Percentiles rank a stretch among this genome's conserved stretches.
Evolutionary conservation across 164 flowering plant genomes (phyloP).

Genomic region (Vitis cinerea): DNA sequence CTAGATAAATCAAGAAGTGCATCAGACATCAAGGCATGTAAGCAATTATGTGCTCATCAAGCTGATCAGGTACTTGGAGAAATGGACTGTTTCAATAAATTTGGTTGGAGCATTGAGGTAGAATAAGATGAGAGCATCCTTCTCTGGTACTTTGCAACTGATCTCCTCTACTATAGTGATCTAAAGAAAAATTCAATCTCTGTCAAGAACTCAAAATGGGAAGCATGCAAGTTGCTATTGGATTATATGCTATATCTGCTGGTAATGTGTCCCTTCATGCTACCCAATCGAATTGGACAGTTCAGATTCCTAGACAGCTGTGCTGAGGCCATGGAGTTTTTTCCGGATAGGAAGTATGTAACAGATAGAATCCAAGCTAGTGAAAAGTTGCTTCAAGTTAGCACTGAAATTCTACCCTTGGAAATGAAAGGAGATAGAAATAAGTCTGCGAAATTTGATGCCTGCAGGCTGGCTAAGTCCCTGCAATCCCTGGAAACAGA

Average conservation of each 20-base stretch:
- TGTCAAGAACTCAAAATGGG: neutral
- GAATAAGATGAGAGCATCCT: constrained; percentile 21
- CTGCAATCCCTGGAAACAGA: neutral
- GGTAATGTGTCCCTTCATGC: neutral
- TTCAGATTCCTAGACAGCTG: constrained; percentile 25
- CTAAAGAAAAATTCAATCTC: too few species aligned
- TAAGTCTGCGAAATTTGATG: too few species aligned
- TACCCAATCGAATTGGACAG: constrained; percentile 26
- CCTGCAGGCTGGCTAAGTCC: too few species aligned
- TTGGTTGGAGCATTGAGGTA: neutral
- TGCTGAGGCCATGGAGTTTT: constrained; percentile 22
- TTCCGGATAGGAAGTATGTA: neutral
- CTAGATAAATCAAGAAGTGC: too few species aligned
- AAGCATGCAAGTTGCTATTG: constrained; percentile 13
- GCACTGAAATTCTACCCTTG: constrained; percentile 13
- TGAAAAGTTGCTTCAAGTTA: constrained; percentile 16
- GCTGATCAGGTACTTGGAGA: constrained; percentile 6
- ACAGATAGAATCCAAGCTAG: constrained; percentile 9
- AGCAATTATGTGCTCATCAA: neutral
- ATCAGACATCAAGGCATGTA: neutral
- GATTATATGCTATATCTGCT: constrained; percentile 33
- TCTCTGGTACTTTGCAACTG: constrained; percentile 19
- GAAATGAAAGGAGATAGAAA: constrained; percentile 23
- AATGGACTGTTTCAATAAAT: neutral
- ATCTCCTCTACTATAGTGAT: neutral